phyloP scores from a whole-genome alignment of 257 asterid species.

The Linaria vulgaris region DNA sequence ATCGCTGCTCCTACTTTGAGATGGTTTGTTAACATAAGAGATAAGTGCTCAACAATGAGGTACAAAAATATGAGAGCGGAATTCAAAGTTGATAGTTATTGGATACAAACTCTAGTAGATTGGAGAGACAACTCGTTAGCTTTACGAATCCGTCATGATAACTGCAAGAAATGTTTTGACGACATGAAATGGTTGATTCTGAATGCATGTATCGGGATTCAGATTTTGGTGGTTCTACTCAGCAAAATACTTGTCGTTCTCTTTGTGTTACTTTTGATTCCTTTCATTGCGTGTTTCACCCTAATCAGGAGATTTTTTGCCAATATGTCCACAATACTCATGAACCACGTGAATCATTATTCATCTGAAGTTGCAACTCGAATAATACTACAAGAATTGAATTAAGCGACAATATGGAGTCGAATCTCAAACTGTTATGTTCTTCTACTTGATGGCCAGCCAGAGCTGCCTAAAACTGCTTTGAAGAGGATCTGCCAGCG shows the following conservation, averaged over 20 bases:
- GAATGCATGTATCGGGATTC: constrained; percentile 29
- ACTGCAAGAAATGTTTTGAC: constrained; percentile 37
- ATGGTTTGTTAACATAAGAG: constrained; percentile 27
- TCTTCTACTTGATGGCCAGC: constrained; percentile 49
- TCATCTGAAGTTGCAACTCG: too few species aligned
- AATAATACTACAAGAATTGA: too few species aligned
- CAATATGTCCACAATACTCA: too few species aligned
- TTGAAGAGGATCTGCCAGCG: constrained; percentile 30
- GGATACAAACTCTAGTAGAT: constrained; percentile 42
- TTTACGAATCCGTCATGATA: constrained; percentile 29
- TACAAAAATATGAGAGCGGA: background rate
- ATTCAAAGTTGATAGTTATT: constrained; percentile 34
- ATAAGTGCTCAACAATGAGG: constrained; percentile 1
- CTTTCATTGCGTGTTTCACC: constrained; percentile 21
- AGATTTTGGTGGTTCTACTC: constrained; percentile 31
- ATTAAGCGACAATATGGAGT: constrained; percentile 3
- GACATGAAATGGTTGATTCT: constrained; percentile 31
- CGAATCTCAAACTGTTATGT: constrained; percentile 34
- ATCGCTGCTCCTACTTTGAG: constrained; percentile 40
- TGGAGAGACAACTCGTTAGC: constrained; percentile 43
- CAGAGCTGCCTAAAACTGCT: constrained; percentile 33
- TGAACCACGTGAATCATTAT: too few species aligned
- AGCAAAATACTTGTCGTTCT: constrained; percentile 33
- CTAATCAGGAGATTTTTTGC: constrained; percentile 4
- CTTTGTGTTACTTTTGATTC: constrained; percentile 27